phyloP scores from a whole-genome alignment of 2,329 filamentous ascomycete genomes.

The Mycosphaerella sp. region DNA sequence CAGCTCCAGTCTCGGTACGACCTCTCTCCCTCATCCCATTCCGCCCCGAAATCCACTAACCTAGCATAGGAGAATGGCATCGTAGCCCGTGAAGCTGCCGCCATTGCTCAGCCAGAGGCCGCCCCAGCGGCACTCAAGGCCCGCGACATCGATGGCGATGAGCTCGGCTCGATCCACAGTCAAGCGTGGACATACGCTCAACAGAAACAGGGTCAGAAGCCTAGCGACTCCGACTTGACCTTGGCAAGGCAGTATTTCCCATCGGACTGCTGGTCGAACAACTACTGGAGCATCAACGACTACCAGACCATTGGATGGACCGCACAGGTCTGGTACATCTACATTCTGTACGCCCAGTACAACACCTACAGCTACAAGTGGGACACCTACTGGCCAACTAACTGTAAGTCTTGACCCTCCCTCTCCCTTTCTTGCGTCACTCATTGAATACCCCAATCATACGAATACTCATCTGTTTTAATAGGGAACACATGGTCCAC shows the following conservation, averaged over 20 bases:
- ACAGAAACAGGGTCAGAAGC: not conserved
- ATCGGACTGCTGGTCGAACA: not conserved
- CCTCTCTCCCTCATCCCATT: not conserved
- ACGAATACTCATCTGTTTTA: no score
- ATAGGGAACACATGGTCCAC: not conserved
- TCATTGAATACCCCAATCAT: no score
- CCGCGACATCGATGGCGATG: not conserved
- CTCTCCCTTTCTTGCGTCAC: no score
- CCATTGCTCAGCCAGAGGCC: not conserved
- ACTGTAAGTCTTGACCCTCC: not conserved
- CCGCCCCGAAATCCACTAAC: not conserved
- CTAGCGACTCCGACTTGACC: not conserved
- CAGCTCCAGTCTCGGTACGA: not conserved
- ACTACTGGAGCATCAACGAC: not conserved
- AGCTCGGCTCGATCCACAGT: not conserved
- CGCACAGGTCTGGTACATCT: constrained; percentile 1
- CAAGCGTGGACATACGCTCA: not conserved
- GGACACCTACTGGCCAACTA: not conserved
- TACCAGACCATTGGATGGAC: not conserved
- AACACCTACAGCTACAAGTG: not conserved
- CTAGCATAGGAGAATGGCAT: not conserved
- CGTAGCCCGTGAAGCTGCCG: not conserved
- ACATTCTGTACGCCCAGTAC: constrained; percentile 1
- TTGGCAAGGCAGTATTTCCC: not conserved
- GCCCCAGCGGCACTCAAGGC: not conserved